Evolutionary conservation across 2,329 filamentous ascomycete species (phyloP), one percentile per base, ranked within the genome.

Genomic region (Botryotinia globosa): DNA sequence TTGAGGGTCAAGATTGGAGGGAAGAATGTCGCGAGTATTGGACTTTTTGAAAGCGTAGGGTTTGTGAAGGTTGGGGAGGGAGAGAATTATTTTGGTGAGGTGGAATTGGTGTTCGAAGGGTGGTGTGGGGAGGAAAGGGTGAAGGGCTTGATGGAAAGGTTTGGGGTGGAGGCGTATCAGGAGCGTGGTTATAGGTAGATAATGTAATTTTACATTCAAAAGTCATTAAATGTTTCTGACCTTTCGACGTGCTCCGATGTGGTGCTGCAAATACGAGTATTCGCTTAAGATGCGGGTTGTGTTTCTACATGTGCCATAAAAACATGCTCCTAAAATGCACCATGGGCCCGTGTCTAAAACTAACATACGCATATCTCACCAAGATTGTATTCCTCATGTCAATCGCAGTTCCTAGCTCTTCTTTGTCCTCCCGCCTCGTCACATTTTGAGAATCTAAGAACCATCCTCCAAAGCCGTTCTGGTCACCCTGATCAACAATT

Each of bases 71-170:
- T 84, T 14, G 79, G 79, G 0, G 83, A 83, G 37, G 74, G 75
- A 6, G 82, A 82, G 71, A 92, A 90, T 80, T 91, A 88, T 80
- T 92, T 92, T 83, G 89, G 89, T 0, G 90, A 92, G 80, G 82
- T 90, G 74, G 90, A 92, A 81, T 78, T 92, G 59, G 66, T 74
- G 22, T 76, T 80, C 56, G 73, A 77, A 72, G 75, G 73, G 63
- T 79, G 81, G 42, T 74, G 84, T 72, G 74, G 74, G 29, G 56
- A 77, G 14, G 77, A 75, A 45, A 77, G 74, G 58, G 76, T 82
- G 54, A 74, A 77, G 62, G 74, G 71, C 63, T 73, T 79, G 71
- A 75, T 84, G 73, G 73, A 75, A 59, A 77, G 37, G 72, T 82
- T 77, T 77, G 81, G 78, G 14, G 75, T 85, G 54, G 74, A 75